Percentiles rank a stretch among this genome's conserved stretches.
Evolutionary conservation across 768 basidiomycete species (phyloP).

Genomic region (Tricholoma flavovirens): DNA sequence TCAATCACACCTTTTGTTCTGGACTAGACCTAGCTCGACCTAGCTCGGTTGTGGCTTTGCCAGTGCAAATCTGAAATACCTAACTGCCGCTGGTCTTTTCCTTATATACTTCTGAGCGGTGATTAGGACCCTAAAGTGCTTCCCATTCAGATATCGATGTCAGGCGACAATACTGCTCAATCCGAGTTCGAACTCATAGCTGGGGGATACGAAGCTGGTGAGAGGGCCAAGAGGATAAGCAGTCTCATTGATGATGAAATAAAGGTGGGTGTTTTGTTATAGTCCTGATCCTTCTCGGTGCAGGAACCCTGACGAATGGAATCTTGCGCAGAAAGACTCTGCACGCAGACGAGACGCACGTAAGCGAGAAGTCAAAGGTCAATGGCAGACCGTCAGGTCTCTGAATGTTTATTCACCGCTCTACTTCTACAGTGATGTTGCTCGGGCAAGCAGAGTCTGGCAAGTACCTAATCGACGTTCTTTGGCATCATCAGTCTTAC

Average conservation of each 20-base stretch:
- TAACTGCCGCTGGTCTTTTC: background rate
- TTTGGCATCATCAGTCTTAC: background rate
- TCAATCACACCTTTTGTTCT: background rate
- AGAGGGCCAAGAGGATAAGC: slow-evolving; percentile 41
- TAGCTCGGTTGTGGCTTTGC: no score
- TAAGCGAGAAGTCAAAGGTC: slow-evolving; percentile 45
- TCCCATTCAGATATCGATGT: background rate
- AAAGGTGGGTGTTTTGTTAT: slow-evolving; percentile 29
- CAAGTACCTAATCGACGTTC: slow-evolving; percentile 9
- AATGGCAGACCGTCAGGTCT: background rate
- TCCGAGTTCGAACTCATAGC: slow-evolving; percentile 6
- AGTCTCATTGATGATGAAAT: slow-evolving; percentile 53
- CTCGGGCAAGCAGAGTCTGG: slow-evolving; percentile 75
- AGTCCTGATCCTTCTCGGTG: slow-evolving; percentile 1
- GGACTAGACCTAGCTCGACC: background rate
- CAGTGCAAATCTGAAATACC: background rate
- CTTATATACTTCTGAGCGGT: background rate
- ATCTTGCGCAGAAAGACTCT: slow-evolving; percentile 41
- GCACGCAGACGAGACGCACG: slow-evolving; percentile 38
- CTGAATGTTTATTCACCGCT: background rate
- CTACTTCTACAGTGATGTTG: slow-evolving; percentile 48
- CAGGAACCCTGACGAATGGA: background rate
- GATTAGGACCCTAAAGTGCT: background rate
- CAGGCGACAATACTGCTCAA: background rate
- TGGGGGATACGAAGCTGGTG: slow-evolving; percentile 28